Conservation (phyloP, 306 rosid species). For the Inga leiocalycina region DNA sequence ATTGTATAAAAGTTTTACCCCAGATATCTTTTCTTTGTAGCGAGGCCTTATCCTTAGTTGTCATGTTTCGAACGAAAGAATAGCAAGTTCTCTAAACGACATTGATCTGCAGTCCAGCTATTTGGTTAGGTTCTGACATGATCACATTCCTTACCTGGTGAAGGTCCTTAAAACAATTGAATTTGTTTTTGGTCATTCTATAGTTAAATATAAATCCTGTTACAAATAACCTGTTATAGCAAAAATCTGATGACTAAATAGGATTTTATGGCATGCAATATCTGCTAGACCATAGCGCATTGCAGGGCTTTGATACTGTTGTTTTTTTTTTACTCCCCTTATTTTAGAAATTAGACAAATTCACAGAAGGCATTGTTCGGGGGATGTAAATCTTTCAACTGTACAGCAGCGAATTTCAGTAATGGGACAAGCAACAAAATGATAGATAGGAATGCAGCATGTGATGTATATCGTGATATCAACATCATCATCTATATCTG, state of each 20-base stretch:
- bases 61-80: background rate
- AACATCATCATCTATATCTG: too few species aligned
- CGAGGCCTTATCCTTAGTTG: background rate
- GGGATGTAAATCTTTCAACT: background rate
- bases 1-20: background rate
- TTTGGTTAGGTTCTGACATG: background rate
- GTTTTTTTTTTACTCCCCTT: too few species aligned
- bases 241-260: background rate
- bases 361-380: background rate
- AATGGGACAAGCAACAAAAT: background rate
- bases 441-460: background rate
- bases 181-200: background rate
- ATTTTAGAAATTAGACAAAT: too few species aligned
- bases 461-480: background rate
- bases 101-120: background rate
- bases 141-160: conserved; percentile 13
- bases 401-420: background rate
- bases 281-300: background rate
- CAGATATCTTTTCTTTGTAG: background rate
- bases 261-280: conserved; percentile 8
- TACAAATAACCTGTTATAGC: background rate
- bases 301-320: background rate
- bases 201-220: background rate
- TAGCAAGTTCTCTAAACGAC: background rate
- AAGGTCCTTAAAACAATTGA: background rate